phyloP scores from a whole-genome alignment of 768 basidiomycete genomes.

The Hortiboletus campestris region DNA sequence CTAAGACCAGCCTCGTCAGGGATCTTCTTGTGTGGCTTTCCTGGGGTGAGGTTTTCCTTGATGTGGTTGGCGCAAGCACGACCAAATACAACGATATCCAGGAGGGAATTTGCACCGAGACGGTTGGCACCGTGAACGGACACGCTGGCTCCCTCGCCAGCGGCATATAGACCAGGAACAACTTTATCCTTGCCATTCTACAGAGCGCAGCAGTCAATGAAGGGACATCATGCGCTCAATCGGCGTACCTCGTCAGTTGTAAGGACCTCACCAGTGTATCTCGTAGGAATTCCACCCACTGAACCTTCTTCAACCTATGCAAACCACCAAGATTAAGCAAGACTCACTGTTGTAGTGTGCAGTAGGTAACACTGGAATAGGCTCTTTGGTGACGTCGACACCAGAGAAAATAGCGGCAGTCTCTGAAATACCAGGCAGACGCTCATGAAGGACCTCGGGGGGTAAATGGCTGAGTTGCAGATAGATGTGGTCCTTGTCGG shows the following conservation, averaged over 20 bases:
- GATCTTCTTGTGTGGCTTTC: conserved; percentile 87
- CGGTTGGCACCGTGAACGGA: conserved; percentile 99
- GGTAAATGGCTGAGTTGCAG: conserved; percentile 97
- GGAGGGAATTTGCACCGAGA: conserved; percentile 96
- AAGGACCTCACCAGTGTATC: conserved; percentile 95
- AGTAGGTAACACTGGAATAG: conserved; percentile 96
- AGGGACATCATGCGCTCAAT: not conserved
- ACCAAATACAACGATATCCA: conserved; percentile 99
- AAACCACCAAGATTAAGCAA: not conserved
- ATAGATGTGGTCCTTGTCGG: conserved; percentile 96
- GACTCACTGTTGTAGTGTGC: conserved; percentile 97
- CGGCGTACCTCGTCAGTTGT: conserved; percentile 65
- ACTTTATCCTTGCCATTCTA: conserved; percentile 86
- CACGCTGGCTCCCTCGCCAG: conserved; percentile 97
- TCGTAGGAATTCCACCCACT: conserved; percentile 99
- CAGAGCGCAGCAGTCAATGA: not conserved
- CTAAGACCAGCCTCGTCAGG: conserved; percentile 82
- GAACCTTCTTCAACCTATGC: conserved; percentile 13
- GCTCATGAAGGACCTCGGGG: conserved; percentile 91
- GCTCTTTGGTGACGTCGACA: conserved; percentile 99
- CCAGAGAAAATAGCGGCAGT: conserved; percentile 98
- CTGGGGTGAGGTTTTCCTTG: conserved; percentile 83
- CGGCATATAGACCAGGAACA: conserved; percentile 96
- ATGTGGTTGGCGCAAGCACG: conserved; percentile 99
- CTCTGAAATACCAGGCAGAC: conserved; percentile 98